These are phyloP conservation scores for Dacryopinax primogenitus DNA, from an alignment of 768 basidiomycete species.

Conservation along the genomic window DNA sequence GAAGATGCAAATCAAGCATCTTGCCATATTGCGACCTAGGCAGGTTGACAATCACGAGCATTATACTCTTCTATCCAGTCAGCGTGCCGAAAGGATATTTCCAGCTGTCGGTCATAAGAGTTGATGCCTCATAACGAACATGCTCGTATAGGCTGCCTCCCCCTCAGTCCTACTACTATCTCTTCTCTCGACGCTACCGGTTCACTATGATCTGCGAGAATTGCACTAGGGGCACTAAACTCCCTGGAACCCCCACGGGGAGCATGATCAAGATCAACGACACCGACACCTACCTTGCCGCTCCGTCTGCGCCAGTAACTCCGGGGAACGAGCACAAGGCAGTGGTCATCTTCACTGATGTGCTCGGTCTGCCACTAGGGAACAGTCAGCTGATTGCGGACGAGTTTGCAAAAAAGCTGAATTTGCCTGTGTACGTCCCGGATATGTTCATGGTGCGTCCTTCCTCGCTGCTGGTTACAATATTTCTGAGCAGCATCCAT, in stretches of 20 bases:
- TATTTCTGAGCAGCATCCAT: background rate
- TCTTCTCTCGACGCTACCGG: background rate
- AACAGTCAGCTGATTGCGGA: constrained; percentile 50
- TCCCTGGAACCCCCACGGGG: background rate
- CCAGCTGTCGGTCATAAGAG: too few species aligned
- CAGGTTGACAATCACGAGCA: too few species aligned
- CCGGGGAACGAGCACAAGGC: constrained; percentile 25
- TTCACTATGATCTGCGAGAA: background rate
- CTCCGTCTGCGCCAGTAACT: background rate
- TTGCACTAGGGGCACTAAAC: background rate
- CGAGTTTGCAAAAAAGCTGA: constrained; percentile 35
- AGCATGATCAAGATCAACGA: background rate
- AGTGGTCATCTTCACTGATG: constrained; percentile 43
- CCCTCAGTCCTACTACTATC: background rate
- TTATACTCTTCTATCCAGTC: too few species aligned
- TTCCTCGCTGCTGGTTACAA: background rate
- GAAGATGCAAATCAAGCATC: too few species aligned
- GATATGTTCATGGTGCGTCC: constrained; percentile 43
- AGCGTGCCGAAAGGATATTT: too few species aligned
- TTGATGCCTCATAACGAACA: too few species aligned
- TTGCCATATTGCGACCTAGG: too few species aligned
- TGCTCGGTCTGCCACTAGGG: constrained; percentile 40
- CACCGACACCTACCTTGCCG: background rate
- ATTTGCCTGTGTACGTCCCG: constrained; percentile 56
- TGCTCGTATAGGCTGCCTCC: too few species aligned